Evolutionary conservation across 2,329 filamentous ascomycete species (phyloP).

Genomic region (Rhynchosporium secalis): DNA sequence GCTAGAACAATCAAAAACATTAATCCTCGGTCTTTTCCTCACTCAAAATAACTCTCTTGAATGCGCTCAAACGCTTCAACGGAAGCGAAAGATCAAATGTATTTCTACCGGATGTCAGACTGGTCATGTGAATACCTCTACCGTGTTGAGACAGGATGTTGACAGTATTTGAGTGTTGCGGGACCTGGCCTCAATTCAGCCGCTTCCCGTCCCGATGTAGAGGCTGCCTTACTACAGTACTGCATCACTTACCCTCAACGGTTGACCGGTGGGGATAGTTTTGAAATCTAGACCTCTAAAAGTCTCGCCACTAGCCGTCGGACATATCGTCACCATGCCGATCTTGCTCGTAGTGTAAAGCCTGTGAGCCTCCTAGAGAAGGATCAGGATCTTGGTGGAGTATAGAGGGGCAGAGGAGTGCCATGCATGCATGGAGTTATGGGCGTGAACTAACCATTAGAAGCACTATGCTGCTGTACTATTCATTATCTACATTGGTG

Average conservation of each 20-base stretch:
- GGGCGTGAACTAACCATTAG: not conserved
- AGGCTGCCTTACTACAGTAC: no score
- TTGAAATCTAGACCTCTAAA: slow-evolving; percentile 7
- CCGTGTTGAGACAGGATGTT: no score
- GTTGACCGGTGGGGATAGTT: not conserved
- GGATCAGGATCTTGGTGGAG: not conserved
- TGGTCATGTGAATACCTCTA: no score
- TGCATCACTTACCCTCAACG: slow-evolving; percentile 5
- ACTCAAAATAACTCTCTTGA: no score
- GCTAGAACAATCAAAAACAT: no score
- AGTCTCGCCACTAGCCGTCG: slow-evolving; percentile 2
- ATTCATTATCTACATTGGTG: not conserved
- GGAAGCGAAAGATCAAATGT: no score
- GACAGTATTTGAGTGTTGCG: no score
- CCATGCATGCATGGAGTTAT: not conserved
- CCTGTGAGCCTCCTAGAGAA: not conserved
- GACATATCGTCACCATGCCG: slow-evolving; percentile 20
- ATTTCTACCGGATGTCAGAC: no score
- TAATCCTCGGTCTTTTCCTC: no score
- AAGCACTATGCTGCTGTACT: not conserved
- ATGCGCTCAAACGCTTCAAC: no score
- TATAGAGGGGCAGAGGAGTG: not conserved
- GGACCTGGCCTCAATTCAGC: no score
- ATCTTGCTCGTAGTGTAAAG: slow-evolving; percentile 9
- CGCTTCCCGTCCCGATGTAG: no score